A percentile compares a stretch with the other conserved stretches of the same genome.
Evolutionary conservation across 805 yeast species (phyloP).

Genomic region (Cyberlindnera lachancei): DNA sequence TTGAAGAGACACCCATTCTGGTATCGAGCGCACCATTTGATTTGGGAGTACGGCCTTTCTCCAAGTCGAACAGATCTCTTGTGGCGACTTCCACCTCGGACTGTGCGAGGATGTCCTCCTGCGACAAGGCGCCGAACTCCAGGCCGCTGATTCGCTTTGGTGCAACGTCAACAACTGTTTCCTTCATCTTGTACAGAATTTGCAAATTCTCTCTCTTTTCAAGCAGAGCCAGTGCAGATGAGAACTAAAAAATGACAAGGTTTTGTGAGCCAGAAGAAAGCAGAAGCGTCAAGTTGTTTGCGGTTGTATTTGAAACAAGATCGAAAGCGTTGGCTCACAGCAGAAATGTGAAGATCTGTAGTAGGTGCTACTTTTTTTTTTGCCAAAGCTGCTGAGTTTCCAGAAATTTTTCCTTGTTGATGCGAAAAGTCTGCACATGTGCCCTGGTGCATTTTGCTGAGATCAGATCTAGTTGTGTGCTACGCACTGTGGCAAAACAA

Average conservation of each 20-base stretch:
- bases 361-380: not conserved
- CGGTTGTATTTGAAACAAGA: not conserved
- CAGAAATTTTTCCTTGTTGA: too few relatives aligned
- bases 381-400: too few relatives aligned
- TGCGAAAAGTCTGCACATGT: too few relatives aligned
- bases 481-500: too few relatives aligned
- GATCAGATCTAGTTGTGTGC: too few relatives aligned
- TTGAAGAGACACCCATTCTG: conserved; percentile 89
- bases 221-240: too few relatives aligned
- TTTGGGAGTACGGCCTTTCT: conserved; percentile 79
- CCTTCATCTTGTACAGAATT: conserved; percentile 24
- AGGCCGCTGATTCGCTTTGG: conserved; percentile 89
- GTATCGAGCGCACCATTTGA: conserved; percentile 84
- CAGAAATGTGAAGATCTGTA: too few relatives aligned
- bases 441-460: too few relatives aligned
- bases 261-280: conserved; percentile 22
- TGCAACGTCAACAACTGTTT: conserved; percentile 55
- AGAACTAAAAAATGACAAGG: too few relatives aligned
- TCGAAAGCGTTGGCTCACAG: too few relatives aligned
- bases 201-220: not conserved
- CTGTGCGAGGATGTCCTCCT: conserved; percentile 85
- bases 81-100: conserved; percentile 91
- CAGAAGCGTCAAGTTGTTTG: conserved; percentile 5
- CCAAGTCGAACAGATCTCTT: conserved; percentile 86
- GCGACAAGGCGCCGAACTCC: conserved; percentile 88